A percentile compares a stretch with the other conserved stretches of the same genome.
These are phyloP conservation scores for Tulasnella sp. DNA, from an alignment of 768 basidiomycete genomes.

Conservation along the genomic window DNA sequence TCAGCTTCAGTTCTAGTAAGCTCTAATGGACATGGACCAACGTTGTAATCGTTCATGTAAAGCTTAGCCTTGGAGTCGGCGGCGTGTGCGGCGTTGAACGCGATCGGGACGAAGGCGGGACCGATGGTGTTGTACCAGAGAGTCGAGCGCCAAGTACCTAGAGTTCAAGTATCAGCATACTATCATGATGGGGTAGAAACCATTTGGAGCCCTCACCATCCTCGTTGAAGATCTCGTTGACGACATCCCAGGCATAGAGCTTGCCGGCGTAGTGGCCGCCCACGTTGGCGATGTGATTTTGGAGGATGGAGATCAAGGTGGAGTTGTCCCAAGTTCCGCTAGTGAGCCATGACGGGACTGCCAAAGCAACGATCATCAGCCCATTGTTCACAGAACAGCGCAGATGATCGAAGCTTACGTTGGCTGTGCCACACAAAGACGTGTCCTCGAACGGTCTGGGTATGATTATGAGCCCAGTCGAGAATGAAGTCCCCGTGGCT, in stretches of 20 bases:
- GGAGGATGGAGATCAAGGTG: conserved; percentile 27
- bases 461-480: conserved; percentile 3
- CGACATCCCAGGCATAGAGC: conserved; percentile 32
- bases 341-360: conserved; percentile 1
- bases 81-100: conserved; percentile 35
- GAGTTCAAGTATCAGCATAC: not conserved
- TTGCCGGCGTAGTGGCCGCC: conserved; percentile 33
- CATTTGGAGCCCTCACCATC: conserved; percentile 26
- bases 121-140: conserved; percentile 45
- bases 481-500: not conserved
- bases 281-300: conserved; percentile 38
- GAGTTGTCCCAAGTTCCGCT: conserved; percentile 12
- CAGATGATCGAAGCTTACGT: not conserved
- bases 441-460: conserved; percentile 7
- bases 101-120: conserved; percentile 36
- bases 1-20: conserved; percentile 20
- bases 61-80: conserved; percentile 48
- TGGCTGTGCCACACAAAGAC: conserved; percentile 11
- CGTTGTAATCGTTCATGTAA: conserved; percentile 29
- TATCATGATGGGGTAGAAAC: not conserved
- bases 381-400: not conserved
- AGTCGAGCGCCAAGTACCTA: conserved; percentile 29
- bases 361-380: not conserved
- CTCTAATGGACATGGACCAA: not conserved
- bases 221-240: conserved; percentile 52